Evolutionary conservation across 169 alveolate genomes (phyloP).

Genomic region (Babesia divergens): DNA sequence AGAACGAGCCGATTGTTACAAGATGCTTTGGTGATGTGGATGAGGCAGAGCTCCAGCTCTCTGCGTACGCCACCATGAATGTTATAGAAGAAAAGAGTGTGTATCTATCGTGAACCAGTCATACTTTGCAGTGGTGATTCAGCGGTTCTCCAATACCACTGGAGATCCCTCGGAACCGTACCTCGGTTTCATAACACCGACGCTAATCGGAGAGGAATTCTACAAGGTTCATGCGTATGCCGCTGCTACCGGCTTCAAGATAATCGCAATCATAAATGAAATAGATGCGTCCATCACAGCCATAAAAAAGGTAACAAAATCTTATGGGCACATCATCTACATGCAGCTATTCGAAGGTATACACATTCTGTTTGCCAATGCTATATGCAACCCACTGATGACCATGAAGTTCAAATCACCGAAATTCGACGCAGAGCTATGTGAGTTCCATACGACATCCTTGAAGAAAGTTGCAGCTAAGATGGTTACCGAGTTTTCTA

Average conservation of each 20-base stretch:
- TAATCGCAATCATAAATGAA: constrained; percentile 50
- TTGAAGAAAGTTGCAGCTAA: background rate
- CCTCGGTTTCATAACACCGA: constrained; percentile 60
- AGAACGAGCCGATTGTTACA: constrained; percentile 49
- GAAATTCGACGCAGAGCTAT: constrained; percentile 9
- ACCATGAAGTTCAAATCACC: constrained; percentile 29
- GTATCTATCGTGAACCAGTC: background rate
- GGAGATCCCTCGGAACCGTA: constrained; percentile 39
- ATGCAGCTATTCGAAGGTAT: constrained; percentile 50
- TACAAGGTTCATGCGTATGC: constrained; percentile 54
- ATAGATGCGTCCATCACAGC: background rate
- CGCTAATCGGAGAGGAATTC: constrained; percentile 41
- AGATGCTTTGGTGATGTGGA: constrained; percentile 32
- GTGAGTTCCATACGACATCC: background rate
- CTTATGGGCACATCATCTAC: background rate
- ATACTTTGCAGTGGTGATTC: constrained; percentile 23
- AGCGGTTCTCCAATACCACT: constrained; percentile 14
- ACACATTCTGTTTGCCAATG: constrained; percentile 21
- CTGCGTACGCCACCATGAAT: constrained; percentile 62
- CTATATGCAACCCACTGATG: constrained; percentile 63
- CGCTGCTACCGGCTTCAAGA: constrained; percentile 61
- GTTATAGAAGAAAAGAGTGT: constrained; percentile 46
- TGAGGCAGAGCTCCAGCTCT: constrained; percentile 59
- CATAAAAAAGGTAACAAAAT: constrained; percentile 6
- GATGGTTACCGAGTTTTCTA: background rate